Conservation (phyloP, 2,329 filamentous ascomycete genomes). For the Colletotrichum sp. region DNA sequence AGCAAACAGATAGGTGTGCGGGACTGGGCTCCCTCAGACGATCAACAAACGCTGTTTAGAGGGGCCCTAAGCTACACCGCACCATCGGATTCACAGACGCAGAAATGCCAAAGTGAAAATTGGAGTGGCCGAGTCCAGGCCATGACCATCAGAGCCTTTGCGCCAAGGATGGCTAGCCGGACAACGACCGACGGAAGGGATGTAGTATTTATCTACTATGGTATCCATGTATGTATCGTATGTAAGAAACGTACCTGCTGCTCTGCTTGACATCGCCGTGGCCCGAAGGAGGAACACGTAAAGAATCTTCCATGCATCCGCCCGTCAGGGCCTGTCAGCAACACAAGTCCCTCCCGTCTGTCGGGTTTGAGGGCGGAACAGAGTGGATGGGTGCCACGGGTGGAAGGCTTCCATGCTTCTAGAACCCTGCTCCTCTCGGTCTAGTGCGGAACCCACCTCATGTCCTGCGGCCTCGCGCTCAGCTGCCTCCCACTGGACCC, state of each 20-base stretch:
- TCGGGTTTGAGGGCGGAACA: neutral
- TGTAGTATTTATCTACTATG: neutral
- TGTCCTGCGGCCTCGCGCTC: neutral
- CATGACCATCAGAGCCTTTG: neutral
- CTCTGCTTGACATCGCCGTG: neutral
- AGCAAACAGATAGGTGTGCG: neutral
- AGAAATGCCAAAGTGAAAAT: neutral
- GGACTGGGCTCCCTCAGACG: neutral
- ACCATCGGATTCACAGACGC: neutral
- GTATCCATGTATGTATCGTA: neutral
- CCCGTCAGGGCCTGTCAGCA: neutral
- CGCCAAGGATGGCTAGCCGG: neutral
- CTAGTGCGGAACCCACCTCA: neutral
- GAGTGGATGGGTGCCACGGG: neutral
- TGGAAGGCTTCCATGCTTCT: neutral
- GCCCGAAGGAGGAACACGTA: slow-evolving; percentile 9
- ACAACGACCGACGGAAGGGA: neutral
- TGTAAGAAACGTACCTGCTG: neutral
- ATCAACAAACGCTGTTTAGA: slow-evolving; percentile 14
- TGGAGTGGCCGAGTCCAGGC: neutral
- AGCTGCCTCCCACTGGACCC: neutral
- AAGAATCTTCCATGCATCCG: slow-evolving; percentile 14
- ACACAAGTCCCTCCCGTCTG: neutral
- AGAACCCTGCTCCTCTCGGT: slow-evolving; percentile 8
- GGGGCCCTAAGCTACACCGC: neutral